A percentile compares a stretch with the other conserved stretches of the same genome.
phyloP scores from a whole-genome alignment of 176 grass and related monocot species.

The Aechmea fasciata region DNA sequence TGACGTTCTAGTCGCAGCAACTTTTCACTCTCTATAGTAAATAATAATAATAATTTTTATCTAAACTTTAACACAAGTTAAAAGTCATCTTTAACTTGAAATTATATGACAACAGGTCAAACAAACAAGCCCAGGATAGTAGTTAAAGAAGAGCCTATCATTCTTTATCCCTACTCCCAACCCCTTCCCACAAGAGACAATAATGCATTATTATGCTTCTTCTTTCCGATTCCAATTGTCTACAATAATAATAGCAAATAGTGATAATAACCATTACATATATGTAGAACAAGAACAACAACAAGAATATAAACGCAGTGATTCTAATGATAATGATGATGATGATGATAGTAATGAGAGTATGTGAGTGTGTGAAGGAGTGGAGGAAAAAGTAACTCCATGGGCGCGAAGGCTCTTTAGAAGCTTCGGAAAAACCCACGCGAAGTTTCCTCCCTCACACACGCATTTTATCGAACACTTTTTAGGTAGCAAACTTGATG shows the following conservation, averaged over 20 bases:
- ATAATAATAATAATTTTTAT: too few species aligned
- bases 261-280: neutral
- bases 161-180: too few species aligned
- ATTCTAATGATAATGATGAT: neutral
- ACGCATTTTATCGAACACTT: neutral
- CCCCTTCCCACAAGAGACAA: too few species aligned
- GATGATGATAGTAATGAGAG: slow-evolving; percentile 5
- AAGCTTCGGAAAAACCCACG: slow-evolving; percentile 56
- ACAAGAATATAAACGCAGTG: neutral
- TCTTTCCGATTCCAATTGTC: neutral
- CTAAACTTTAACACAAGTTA: too few species aligned
- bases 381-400: neutral
- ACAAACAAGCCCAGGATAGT: too few species aligned
- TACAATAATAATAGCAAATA: neutral
- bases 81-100: too few species aligned
- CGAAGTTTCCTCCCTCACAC: slow-evolving; percentile 13
- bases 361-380: slow-evolving; percentile 14
- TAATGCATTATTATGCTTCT: too few species aligned
- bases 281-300: neutral
- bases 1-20: too few species aligned
- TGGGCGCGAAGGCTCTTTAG: slow-evolving; percentile 27
- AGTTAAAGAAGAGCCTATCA: too few species aligned
- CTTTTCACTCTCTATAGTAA: too few species aligned
- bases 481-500: slow-evolving; percentile 15
- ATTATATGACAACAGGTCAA: too few species aligned